A percentile compares a stretch with the other conserved stretches of the same genome.
phyloP scores from a whole-genome alignment of 2,329 filamentous ascomycete genomes.

The Colletotrichum eleusines region DNA sequence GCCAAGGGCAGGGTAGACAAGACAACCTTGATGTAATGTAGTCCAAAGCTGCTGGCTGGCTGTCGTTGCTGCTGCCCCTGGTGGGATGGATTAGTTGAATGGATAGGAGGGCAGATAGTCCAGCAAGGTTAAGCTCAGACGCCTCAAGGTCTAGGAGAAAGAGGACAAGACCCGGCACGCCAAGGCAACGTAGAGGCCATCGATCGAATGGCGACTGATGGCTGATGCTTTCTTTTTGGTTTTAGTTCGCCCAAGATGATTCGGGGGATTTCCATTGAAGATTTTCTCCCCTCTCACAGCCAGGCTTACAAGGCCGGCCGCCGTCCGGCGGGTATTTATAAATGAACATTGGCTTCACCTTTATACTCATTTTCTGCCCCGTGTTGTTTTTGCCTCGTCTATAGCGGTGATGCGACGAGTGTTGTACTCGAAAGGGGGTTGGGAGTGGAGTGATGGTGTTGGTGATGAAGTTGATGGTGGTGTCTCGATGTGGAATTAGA shows the following conservation, averaged over 20 bases:
- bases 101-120: not conserved
- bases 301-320: not conserved
- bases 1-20: not conserved
- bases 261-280: not conserved
- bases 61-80: not conserved
- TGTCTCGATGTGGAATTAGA: not conserved
- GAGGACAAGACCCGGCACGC: not conserved
- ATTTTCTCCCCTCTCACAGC: not conserved
- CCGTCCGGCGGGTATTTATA: not conserved
- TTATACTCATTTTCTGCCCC: not conserved
- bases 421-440: not conserved
- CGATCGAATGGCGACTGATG: constrained; percentile 27
- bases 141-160: constrained; percentile 1
- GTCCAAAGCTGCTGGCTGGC: not conserved
- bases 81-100: not conserved
- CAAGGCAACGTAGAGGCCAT: constrained; percentile 2
- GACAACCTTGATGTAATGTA: not conserved
- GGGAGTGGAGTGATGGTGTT: not conserved
- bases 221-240: constrained; percentile 9
- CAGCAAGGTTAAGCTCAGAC: constrained; percentile 20
- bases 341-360: not conserved
- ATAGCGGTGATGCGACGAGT: not conserved
- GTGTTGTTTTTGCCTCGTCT: not conserved
- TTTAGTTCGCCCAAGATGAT: not conserved
- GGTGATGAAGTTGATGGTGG: not conserved